Evolutionary conservation across 2,329 filamentous ascomycete species (phyloP), one percentile per base, ranked within the genome.

Genomic region (Aspergillus neotritici): DNA sequence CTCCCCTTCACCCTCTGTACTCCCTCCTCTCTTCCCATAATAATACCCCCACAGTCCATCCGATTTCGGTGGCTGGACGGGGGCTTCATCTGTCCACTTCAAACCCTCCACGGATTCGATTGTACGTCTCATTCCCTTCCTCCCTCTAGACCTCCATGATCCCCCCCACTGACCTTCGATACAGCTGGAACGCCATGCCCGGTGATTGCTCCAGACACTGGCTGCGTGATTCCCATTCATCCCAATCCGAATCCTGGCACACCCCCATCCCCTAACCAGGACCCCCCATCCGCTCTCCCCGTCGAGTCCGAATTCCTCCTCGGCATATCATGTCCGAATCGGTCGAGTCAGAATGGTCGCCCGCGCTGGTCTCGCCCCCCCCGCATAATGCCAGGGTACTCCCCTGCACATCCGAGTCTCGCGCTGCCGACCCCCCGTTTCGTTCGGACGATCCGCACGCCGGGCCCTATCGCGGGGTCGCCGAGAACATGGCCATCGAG

Each of bases 401-500:
- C 13, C 60, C 57, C 21, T 62, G 58, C 51, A 58, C 56, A 40
- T 62, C 61, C 29, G 52, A 63, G 44, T 59, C 55, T 34, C 44
- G 62, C 34, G 46, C 49, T 17, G 47, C 57, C 12, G 42, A 50
- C 3, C 41, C 47, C 13, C 53, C 53, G 16, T 55, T 52, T 31
- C 54, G 53, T 10, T 47, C 57, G 30, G 56, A 51, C 31, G 52
- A 60, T 16, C 39, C 55, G 31, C 49, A 51, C 32, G 54, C 56
- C 30, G 51, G 60, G 37, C 31, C 53, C 37, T 61, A 70, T 55
- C 72, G 69, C 43, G 63, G 65, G 11, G 64, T 66, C 4, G 67
- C 71, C 9, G 80, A 86, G 59, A 81, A 70, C 63, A 76, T 78
- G 59, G 80, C 80, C 31, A 70, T 77, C 34, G 80, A 85, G 60